Percentiles rank a stretch among this genome's conserved stretches.
These are phyloP conservation scores for Didymellaceae sp. DNA, from an alignment of 2,329 filamentous ascomycete species.

Conservation along the genomic window DNA sequence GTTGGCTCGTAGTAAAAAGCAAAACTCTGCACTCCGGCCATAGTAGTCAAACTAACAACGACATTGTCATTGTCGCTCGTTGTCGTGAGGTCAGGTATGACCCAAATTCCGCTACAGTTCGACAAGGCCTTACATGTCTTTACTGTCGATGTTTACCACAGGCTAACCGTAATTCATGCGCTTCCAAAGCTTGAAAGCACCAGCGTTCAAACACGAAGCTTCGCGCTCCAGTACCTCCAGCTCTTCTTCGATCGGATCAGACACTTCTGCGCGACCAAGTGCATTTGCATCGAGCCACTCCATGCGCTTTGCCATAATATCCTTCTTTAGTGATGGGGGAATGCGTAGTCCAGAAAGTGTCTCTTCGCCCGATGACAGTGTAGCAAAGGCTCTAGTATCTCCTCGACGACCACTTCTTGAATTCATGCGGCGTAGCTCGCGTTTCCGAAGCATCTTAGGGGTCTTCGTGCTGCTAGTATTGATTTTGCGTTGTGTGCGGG, in stretches of 20 bases:
- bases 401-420: too few species aligned
- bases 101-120: too few species aligned
- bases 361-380: not conserved
- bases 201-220: not conserved
- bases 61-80: too few species aligned
- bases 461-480: too few species aligned
- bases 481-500: too few species aligned
- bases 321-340: not conserved
- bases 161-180: not conserved
- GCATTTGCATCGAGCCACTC: conserved; percentile 1
- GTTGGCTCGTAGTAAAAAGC: too few species aligned
- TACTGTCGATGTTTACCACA: not conserved
- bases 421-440: too few species aligned
- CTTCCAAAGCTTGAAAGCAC: not conserved
- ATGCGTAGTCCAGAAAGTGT: not conserved
- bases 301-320: not conserved
- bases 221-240: not conserved
- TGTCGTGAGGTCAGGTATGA: too few species aligned
- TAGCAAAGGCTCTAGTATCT: not conserved
- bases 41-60: too few species aligned
- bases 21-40: too few species aligned
- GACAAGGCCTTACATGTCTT: not conserved
- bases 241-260: conserved; percentile 1
- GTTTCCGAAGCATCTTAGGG: too few species aligned
- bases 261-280: not conserved